Percentiles rank a stretch among this genome's conserved stretches.
Evolutionary conservation across 768 basidiomycete species (phyloP).

Genomic region (Rhodosporidiobolus sp.): DNA sequence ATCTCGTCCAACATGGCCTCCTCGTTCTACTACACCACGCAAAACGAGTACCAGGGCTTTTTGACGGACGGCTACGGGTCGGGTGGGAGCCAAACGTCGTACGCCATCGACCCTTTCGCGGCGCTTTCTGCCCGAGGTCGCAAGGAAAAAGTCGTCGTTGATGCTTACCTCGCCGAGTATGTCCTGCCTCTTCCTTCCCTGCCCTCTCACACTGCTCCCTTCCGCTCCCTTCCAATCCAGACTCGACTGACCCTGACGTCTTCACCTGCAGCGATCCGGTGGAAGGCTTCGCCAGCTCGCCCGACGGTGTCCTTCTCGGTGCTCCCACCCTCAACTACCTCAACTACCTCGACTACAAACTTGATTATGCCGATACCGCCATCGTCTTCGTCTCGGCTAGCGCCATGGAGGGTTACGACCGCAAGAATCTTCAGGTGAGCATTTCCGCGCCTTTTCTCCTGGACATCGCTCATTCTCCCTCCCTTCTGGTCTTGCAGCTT

Average conservation of each 20-base stretch:
- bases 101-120: constrained; percentile 47
- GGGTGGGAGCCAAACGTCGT: constrained; percentile 44
- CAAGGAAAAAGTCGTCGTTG: constrained; percentile 28
- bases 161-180: constrained; percentile 29
- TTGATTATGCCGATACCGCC: constrained; percentile 5
- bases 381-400: constrained; percentile 37
- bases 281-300: background rate
- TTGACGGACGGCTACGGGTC: constrained; percentile 46
- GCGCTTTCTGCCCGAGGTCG: constrained; percentile 45
- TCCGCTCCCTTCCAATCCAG: too few species aligned
- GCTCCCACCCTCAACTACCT: constrained; percentile 1
- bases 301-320: too few species aligned
- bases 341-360: constrained; percentile 32
- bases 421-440: constrained; percentile 29
- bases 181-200: background rate
- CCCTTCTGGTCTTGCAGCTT: constrained; percentile 5
- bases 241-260: too few species aligned
- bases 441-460: background rate
- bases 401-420: constrained; percentile 40
- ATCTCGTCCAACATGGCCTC: background rate
- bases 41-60: background rate
- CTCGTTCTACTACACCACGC: background rate
- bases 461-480: background rate
- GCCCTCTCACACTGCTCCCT: too few species aligned
- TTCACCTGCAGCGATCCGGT: constrained; percentile 10